phyloP scores from a whole-genome alignment of 2,329 filamentous ascomycete genomes.

The Fusarium bactridioides region DNA sequence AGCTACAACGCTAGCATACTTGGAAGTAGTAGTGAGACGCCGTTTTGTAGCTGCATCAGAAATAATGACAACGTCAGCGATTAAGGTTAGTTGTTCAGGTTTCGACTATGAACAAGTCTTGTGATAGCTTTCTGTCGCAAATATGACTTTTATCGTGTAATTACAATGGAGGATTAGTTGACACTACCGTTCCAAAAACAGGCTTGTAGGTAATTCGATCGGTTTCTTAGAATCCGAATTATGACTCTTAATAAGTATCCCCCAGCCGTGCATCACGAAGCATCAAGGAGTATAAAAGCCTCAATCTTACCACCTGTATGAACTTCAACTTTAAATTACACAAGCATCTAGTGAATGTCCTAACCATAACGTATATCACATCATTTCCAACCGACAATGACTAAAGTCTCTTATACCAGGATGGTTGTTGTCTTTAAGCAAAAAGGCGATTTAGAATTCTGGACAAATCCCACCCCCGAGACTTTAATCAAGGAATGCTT shows the following conservation, averaged over 20 bases:
- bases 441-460: background rate
- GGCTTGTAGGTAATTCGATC: rapidly evolving
- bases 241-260: rapidly evolving
- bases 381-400: rapidly evolving
- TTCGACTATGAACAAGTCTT: too few relatives aligned
- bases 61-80: background rate
- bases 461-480: background rate
- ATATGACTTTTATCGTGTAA: background rate
- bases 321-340: background rate
- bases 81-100: too few relatives aligned
- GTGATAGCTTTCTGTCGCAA: too few relatives aligned
- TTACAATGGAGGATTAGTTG: background rate
- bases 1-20: background rate
- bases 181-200: rapidly evolving
- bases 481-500: background rate
- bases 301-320: background rate
- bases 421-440: background rate
- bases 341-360: rapidly evolving
- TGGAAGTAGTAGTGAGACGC: background rate
- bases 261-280: background rate
- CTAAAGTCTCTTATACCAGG: background rate
- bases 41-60: rapidly evolving
- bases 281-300: rapidly evolving
- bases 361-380: background rate
- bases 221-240: rapidly evolving